These are phyloP conservation scores for Mesotaenium endlicherianum DNA, from an alignment of 139 green algal genomes.

Conservation along the genomic window DNA sequence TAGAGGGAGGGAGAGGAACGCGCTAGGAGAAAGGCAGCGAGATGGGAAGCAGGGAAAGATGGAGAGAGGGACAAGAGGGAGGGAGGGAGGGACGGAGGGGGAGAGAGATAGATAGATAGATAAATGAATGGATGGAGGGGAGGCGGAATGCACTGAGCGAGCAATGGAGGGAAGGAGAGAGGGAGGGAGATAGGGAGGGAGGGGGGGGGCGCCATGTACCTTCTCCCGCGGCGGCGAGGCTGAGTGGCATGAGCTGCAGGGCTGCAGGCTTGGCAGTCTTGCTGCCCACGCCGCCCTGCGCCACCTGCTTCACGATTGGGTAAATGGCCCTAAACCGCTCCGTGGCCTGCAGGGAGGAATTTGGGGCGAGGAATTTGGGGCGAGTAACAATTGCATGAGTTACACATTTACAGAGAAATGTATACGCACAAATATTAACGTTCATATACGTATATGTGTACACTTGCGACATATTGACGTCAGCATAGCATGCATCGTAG, in stretches of 20 bases:
- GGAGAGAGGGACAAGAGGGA: not conserved
- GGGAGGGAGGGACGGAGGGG: too few relatives aligned
- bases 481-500: too few relatives aligned
- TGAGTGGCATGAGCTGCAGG: constrained; percentile 26
- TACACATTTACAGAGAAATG: not conserved
- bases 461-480: too few relatives aligned
- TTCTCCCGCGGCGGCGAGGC: constrained; percentile 18
- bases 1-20: too few relatives aligned
- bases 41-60: too few relatives aligned
- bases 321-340: constrained; percentile 25
- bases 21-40: too few relatives aligned
- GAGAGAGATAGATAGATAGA: too few relatives aligned
- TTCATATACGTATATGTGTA: not conserved
- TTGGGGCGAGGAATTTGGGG: not conserved
- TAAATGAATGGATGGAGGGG: too few relatives aligned
- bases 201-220: not conserved
- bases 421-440: not conserved
- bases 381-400: not conserved
- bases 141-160: too few relatives aligned
- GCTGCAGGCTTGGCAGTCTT: constrained; percentile 34
- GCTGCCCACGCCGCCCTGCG: constrained; percentile 12
- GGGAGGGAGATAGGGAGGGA: not conserved
- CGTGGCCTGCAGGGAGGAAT: constrained; percentile 9
- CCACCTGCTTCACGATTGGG: constrained; percentile 23
- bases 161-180: too few relatives aligned